Evolutionary conservation across 768 basidiomycete species (phyloP), one percentile per base, ranked within the genome.

Genomic region (Rhodotorula graminis): DNA sequence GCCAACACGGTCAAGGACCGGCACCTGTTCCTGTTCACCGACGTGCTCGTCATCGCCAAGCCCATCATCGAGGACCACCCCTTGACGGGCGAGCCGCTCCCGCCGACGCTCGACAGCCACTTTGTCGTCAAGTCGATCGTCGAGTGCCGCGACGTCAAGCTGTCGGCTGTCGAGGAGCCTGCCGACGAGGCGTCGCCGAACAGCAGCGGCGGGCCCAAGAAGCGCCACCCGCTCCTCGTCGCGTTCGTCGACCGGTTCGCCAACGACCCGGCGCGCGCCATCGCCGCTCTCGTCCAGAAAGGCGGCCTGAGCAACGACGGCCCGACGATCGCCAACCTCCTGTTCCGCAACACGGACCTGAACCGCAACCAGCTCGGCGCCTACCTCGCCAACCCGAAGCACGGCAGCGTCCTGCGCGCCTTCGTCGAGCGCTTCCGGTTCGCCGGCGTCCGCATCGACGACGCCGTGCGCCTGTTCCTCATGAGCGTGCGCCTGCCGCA

Each of bases 1-100:
- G 85, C 88, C 55, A 90, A 95, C 81, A 93, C 91, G 1, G 90
- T 93, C 80, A 97, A 98, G 81, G 93, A 97, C 79, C 88, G 96
- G 19, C 92, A 92, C 83, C 86, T 98, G 18, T 94, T 98, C 84
- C 85, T 98, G n/a, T 99, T 99, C 85, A 92, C 84, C 80, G 96
- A 99, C 80, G 86, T 98, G 65, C 86, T 98, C 66, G 86, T 98
- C 80, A 87, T 98, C 75, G 89, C 94, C 53, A 98, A 98, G 81
- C 93, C 93, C 21, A 84, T 93, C 70, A 83, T 88, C 65, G 85
- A 87, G 50, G 88, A 90, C 57, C 80, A 81, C 27, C 75, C 80
- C 15, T 61, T 61, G 27, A 78, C 79, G 5, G 82, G 85, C 68
- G 86, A 87, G 67, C 86, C 87, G 33, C 82, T 84, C 67, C 83